A percentile compares a stretch with the other conserved stretches of the same genome.
Conservation (phyloP, 192 early-diverging fungal species). For the Diversispora epigaea region DNA sequence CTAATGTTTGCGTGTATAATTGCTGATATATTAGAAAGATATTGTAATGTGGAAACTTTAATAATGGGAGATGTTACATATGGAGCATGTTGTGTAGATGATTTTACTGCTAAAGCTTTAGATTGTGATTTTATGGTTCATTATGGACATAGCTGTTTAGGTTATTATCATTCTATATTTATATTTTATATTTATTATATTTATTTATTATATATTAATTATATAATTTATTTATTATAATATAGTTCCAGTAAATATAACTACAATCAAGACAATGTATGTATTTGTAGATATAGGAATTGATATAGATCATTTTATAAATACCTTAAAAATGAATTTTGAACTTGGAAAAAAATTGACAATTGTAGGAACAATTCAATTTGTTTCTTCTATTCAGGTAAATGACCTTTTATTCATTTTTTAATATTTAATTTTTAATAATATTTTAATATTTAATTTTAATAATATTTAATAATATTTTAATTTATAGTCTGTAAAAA, state of each 20-base stretch:
- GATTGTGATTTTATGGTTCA: constrained; percentile 98
- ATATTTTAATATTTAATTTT: too few species aligned
- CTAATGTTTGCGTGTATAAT: constrained; percentile 93
- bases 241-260: constrained; percentile 89
- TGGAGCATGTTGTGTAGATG: constrained; percentile 98
- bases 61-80: constrained; percentile 99
- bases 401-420: not conserved
- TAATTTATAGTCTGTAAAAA: constrained; percentile 51
- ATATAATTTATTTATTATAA: not conserved
- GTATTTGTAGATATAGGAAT: constrained; percentile 99
- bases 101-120: constrained; percentile 87
- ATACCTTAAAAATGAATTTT: constrained; percentile 87
- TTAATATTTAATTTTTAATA: not conserved
- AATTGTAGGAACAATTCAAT: constrained; percentile 94
- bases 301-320: constrained; percentile 89
- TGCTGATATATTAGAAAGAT: constrained; percentile 88
- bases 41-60: constrained; percentile 83
- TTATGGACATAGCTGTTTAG: constrained; percentile 95
- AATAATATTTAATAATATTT: too few species aligned
- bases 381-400: constrained; percentile 85
- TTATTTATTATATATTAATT: not conserved
- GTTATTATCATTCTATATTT: constrained; percentile 41
- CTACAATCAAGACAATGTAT: constrained; percentile 92
- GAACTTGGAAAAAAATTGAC: constrained; percentile 70
- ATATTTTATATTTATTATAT: constrained; percentile 10